Base-by-base conservation (phyloP, 208 protist species). In the Naegleria gruberi region DNA sequence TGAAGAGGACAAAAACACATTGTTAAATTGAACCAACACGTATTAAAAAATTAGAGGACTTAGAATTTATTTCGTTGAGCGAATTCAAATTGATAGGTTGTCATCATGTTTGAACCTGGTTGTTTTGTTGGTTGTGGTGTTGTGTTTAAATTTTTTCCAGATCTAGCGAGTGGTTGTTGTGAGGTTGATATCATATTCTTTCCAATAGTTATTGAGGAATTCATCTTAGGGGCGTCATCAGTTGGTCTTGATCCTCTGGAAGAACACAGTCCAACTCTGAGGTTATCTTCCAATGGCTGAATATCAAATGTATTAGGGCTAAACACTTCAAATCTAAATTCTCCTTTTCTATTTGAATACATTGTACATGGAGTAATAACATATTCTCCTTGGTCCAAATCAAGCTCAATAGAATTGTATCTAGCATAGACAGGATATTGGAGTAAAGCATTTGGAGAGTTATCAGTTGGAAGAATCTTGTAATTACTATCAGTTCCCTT, bases 381-480 rank as follows among this genome's bases (percentile, higher is more conserved):
- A 40, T 87, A 87, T 12, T 19, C 26, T 40, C 44, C 83, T 55
- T 30, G 44, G 6, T 45, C 44, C 43, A 87, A 55, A 1, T 87
- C 83, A 0, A 87, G 15, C 15, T 87, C 83, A 46, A 45, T 42
- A 40, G 43, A 19, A 55, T 87, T 87, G 30, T 87, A 87, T 55
- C 83, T 46, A 41, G 43, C 83, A 55, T 87, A 87, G 0, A 87
- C 83, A 41, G 83, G 83, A 37, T 55, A 55, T 55, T 87, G 83
- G 8, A 87, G 12, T 19, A 87, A 0, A 1, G 83, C 41, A 40
- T 47, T 87, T 12, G 83, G 83, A 55, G 43, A 42, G 44, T 87
- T 55, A 40, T 87, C 83, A 4, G 43, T 10, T 41, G 83, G 83
- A 12, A 87, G 12, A 4, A 41, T 37, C 37, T 55, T 87, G 44